A percentile compares a stretch with the other conserved stretches of the same genome.
Evolutionary conservation across 2,329 filamentous ascomycete genomes (phyloP).

Genomic region (Corniculantispora saksenae): DNA sequence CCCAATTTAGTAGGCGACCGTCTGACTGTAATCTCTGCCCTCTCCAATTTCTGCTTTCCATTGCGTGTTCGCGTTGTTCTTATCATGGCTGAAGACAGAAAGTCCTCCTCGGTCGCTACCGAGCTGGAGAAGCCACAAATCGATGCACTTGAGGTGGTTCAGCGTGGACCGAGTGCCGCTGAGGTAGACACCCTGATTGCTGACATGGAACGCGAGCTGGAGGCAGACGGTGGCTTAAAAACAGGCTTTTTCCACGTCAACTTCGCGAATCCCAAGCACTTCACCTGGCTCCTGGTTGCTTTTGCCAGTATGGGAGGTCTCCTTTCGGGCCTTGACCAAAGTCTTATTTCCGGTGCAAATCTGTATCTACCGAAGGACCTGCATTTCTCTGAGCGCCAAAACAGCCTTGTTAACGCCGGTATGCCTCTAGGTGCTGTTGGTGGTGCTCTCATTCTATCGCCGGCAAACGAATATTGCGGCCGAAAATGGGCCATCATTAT

Average conservation of each 20-base stretch:
- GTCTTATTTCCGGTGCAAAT: conserved; percentile 70
- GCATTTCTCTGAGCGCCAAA: conserved; percentile 54
- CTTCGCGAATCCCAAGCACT: conserved; percentile 62
- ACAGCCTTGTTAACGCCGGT: conserved; percentile 67
- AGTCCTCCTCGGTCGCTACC: conserved; percentile 5
- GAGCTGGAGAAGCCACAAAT: conserved; percentile 28
- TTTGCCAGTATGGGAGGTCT: conserved; percentile 77
- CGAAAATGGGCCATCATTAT: conserved; percentile 69
- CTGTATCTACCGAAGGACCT: conserved; percentile 64
- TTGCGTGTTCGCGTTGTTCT: background rate
- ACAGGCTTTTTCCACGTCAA: conserved; percentile 53
- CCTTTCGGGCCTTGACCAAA: conserved; percentile 72
- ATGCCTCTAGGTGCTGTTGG: conserved; percentile 73
- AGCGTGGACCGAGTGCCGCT: conserved; percentile 30
- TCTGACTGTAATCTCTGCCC: background rate
- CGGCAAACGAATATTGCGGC: conserved; percentile 67
- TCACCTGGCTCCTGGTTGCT: conserved; percentile 67
- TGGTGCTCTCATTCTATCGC: conserved; percentile 66
- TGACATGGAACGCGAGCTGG: conserved; percentile 45
- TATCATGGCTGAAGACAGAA: conserved; percentile 11
- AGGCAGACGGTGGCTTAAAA: conserved; percentile 32
- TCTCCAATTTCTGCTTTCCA: background rate
- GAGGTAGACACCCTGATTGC: conserved; percentile 42
- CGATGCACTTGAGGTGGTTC: conserved; percentile 40
- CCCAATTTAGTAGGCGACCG: background rate